A percentile compares a stretch with the other conserved stretches of the same genome.
Evolutionary conservation across 257 asterid species (phyloP).

Genomic region (Przewalskia tangutica): DNA sequence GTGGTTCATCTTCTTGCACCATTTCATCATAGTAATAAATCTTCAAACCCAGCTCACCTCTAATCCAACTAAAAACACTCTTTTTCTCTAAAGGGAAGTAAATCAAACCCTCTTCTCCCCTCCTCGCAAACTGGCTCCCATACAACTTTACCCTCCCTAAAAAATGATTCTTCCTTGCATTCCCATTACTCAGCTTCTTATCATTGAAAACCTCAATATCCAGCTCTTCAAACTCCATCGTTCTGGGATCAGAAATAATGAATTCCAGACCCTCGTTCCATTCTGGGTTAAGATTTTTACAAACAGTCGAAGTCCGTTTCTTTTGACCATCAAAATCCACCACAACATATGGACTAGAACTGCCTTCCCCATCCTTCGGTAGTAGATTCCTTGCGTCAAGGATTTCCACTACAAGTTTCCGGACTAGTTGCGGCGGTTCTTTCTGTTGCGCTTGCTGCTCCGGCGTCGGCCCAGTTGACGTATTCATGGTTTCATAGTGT

Average conservation of each 20-base stretch:
- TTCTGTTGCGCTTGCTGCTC: constrained; percentile 25
- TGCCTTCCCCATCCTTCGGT: constrained; percentile 91
- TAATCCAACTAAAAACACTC: constrained; percentile 76
- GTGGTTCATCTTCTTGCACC: constrained; percentile 15
- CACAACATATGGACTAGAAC: constrained; percentile 79
- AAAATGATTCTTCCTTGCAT: constrained; percentile 69
- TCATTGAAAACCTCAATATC: constrained; percentile 69
- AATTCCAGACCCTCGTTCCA: constrained; percentile 79
- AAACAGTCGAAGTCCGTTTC: constrained; percentile 48
- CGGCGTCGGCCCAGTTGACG: constrained; percentile 26
- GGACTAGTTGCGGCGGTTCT: constrained; percentile 32
- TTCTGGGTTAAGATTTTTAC: constrained; percentile 52
- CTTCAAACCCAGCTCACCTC: constrained; percentile 79
- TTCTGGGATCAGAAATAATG: constrained; percentile 59
- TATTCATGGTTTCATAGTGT: constrained; percentile 43
- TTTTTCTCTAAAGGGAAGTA: constrained; percentile 67
- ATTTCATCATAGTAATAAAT: constrained; percentile 77
- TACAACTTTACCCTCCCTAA: constrained; percentile 75
- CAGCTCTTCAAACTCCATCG: constrained; percentile 81
- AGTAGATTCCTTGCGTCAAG: constrained; percentile 70
- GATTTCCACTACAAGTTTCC: constrained; percentile 67
- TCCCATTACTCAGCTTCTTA: constrained; percentile 64
- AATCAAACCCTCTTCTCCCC: constrained; percentile 82
- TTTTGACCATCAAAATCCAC: constrained; percentile 89
- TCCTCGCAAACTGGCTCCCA: constrained; percentile 59